Conservation (phyloP, 2,329 filamentous ascomycete species). For the Achaetomium macrosporum region DNA sequence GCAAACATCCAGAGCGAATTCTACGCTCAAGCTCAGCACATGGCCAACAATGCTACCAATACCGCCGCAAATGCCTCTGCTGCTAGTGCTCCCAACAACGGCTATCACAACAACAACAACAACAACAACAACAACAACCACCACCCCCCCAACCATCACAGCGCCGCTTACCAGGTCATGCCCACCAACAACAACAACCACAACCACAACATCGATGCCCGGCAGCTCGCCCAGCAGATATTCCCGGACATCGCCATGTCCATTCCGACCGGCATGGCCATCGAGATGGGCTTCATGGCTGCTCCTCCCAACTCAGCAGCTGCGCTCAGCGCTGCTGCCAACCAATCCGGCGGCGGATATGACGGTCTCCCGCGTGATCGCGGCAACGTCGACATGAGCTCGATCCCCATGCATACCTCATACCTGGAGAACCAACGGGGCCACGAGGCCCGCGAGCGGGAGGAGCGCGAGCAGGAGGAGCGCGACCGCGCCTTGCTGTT, state of each 20-base stretch:
- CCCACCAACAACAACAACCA: not conserved
- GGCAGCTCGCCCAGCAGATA: no score
- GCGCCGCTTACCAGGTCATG: no score
- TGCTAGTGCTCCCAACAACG: no score
- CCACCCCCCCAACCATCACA: no score
- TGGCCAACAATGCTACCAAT: not conserved
- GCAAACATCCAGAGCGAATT: slow-evolving; percentile 3
- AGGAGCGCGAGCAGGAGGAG: slow-evolving; percentile 3
- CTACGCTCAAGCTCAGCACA: not conserved
- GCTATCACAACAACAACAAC: not conserved
- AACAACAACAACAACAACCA: not conserved
- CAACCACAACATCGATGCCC: not conserved
- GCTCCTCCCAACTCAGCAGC: no score
- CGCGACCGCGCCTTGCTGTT: not conserved
- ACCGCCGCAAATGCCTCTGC: no score
- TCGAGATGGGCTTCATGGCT: not conserved
- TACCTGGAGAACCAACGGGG: not conserved
- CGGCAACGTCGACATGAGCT: not conserved
- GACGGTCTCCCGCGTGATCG: not conserved
- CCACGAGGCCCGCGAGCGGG: not conserved
- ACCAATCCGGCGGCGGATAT: not conserved
- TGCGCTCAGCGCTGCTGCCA: not conserved
- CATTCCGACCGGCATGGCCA: not conserved
- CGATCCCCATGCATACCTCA: not conserved
- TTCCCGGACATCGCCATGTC: no score